Conservation (phyloP, 2,329 filamentous ascomycete genomes). For the Colletotrichum cereale region DNA sequence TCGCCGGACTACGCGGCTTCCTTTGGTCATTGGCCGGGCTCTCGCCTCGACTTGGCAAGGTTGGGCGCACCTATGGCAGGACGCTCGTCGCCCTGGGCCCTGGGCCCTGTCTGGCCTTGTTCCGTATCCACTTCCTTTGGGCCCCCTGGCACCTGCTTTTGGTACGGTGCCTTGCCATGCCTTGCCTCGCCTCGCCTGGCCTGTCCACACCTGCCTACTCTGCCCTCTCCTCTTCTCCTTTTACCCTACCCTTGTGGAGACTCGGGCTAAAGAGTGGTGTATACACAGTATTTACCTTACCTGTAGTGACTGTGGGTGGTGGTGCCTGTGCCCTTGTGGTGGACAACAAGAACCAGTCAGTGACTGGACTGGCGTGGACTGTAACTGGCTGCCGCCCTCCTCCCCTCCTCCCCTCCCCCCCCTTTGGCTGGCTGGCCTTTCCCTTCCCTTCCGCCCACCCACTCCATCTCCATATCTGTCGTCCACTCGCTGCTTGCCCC, state of each 20-base stretch:
- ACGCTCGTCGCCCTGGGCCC: constrained; percentile 25
- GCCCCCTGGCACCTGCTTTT: constrained; percentile 23
- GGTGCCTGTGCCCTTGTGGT: neutral
- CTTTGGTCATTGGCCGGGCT: constrained; percentile 15
- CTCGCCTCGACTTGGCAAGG: constrained; percentile 33
- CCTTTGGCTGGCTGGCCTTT: constrained; percentile 30
- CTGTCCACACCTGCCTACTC: constrained; percentile 20
- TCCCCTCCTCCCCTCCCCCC: constrained; percentile 47
- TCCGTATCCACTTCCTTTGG: constrained; percentile 33
- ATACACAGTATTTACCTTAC: neutral
- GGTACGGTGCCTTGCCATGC: constrained; percentile 5
- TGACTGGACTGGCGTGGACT: constrained; percentile 6
- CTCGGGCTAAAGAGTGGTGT: constrained; percentile 12
- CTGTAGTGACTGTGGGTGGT: neutral
- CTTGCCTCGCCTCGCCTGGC: constrained; percentile 40
- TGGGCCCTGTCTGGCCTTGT: constrained; percentile 24
- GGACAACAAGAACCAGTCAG: neutral
- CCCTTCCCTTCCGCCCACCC: neutral
- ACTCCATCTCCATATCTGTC: constrained; percentile 47
- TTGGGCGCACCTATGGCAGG: constrained; percentile 30
- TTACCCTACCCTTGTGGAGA: constrained; percentile 29
- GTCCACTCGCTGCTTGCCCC: constrained; percentile 43
- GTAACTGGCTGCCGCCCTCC: constrained; percentile 45
- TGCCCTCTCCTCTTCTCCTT: neutral
- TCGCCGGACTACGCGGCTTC: constrained; percentile 3